Evolutionary conservation across 768 basidiomycete species (phyloP).

Genomic region (Panellus pusillus): DNA sequence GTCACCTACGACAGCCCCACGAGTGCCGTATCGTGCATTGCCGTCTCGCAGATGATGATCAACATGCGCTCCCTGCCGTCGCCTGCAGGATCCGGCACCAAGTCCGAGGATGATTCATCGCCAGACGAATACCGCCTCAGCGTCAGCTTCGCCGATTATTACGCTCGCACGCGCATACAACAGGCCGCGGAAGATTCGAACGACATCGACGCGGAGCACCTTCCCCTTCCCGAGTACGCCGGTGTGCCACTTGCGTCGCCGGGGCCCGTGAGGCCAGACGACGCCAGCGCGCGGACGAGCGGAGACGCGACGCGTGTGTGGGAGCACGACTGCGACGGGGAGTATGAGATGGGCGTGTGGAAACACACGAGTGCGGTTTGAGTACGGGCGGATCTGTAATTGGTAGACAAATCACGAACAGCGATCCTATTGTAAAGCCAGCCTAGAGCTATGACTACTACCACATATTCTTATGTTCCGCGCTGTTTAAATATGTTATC

Average conservation of each 20-base stretch:
- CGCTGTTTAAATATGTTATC: too few species aligned
- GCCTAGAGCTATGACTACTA: too few species aligned
- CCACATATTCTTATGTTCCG: too few species aligned
- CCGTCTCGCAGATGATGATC: constrained; percentile 22
- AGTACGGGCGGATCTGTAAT: background rate
- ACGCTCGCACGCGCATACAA: background rate
- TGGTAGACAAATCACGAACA: background rate
- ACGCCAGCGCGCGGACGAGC: constrained; percentile 8
- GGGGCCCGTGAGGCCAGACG: background rate
- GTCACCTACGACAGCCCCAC: constrained; percentile 3
- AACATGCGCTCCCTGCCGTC: constrained; percentile 16
- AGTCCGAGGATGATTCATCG: background rate
- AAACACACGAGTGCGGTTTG: background rate
- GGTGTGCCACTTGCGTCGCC: background rate
- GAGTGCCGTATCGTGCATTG: constrained; percentile 17
- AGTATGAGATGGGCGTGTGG: constrained; percentile 3
- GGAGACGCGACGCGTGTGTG: constrained; percentile 9
- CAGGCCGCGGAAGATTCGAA: background rate
- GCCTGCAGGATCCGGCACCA: background rate
- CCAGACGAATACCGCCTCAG: background rate
- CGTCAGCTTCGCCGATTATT: constrained; percentile 3
- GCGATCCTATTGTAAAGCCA: background rate
- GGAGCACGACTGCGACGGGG: background rate
- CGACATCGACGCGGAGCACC: background rate
- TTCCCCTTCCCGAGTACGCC: background rate